Evolutionary conservation across 23 red algal genomes (phyloP), one percentile per base, ranked within the genome.

Genomic region (Pyropia haitanensis): DNA sequence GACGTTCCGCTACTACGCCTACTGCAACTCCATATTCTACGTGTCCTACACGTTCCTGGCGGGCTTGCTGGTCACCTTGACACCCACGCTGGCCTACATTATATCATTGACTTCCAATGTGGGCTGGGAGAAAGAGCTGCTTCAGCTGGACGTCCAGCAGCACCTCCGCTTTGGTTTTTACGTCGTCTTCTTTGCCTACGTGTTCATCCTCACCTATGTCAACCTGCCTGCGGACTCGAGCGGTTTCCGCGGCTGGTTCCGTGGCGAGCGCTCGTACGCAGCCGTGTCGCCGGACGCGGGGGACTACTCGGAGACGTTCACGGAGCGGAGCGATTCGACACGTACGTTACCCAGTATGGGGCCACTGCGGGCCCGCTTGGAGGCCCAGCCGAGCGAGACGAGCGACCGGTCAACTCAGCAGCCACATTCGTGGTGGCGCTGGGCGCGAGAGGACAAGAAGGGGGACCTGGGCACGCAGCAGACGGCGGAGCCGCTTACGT

Each of bases 1-100:
- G 1, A 75, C 74, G 18, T 90, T 90, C 59, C 75, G 86, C 16
- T 90, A 80, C 24, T 90, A 80, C 68, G 46, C 80, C 1, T 90
- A 82, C 68, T 55, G 72, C 68, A 90, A 80, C 30, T 77, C 77
- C 63, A 61, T 79, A 18, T 90, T 82, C 51, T 90, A 90, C 58
- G 44, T 51, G 3, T 17, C 67, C 23, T 90, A 60, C 57, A 51
- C 64, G 64, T 24, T 59, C 17, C 26, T 88, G 18, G 49, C 76
- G 27, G 58, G 48, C 39, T 25, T 83, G 67, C 54, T 82, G 18
- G 19, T 80, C 14, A 65, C 80, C 75, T 65, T 55, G 22, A 55
- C 53, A 1, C 70, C 76, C 1, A 53, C 34, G 8, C 56, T 68
- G 24, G 68, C 69, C 32, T 60, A 49, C 55, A 30, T 67, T 10